phyloP scores from a whole-genome alignment of 2,329 filamentous ascomycete species.

The Allantophomopsis lycopodina region DNA sequence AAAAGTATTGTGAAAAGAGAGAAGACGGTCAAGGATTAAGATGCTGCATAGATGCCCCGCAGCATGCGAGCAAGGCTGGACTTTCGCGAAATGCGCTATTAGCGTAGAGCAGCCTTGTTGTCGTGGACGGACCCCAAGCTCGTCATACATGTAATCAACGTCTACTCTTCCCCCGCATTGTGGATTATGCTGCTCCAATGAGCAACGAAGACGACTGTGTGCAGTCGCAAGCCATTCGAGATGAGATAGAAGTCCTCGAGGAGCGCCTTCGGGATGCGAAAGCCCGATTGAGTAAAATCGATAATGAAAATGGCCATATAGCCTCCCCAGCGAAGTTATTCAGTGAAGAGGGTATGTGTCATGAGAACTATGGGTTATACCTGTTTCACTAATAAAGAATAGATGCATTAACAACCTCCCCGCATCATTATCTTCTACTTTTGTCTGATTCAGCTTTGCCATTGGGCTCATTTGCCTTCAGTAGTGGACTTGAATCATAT shows the following conservation, averaged over 20 bases:
- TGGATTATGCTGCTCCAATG: slow-evolving; percentile 10
- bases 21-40: too few species aligned
- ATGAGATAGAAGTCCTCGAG: slow-evolving; percentile 48
- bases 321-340: background rate
- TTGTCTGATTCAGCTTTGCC: slow-evolving; percentile 73
- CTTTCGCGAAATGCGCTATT: too few species aligned
- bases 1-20: background rate
- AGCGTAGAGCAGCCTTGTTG: too few species aligned
- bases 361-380: too few species aligned
- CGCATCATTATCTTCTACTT: slow-evolving; percentile 55
- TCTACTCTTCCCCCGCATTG: too few species aligned
- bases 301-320: slow-evolving; percentile 5
- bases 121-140: too few species aligned
- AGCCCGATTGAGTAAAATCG: slow-evolving; percentile 29
- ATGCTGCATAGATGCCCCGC: too few species aligned
- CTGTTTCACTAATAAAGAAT: slow-evolving; percentile 3
- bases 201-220: slow-evolving; percentile 8
- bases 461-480: slow-evolving; percentile 78
- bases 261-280: slow-evolving; percentile 23
- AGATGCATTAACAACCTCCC: slow-evolving; percentile 10
- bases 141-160: too few species aligned
- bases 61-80: too few species aligned
- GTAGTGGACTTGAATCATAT: slow-evolving; percentile 70
- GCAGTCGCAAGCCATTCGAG: slow-evolving; percentile 18
- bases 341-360: slow-evolving; percentile 2